phyloP scores from a whole-genome alignment of 768 basidiomycete genomes.

The Calocera cornea region DNA sequence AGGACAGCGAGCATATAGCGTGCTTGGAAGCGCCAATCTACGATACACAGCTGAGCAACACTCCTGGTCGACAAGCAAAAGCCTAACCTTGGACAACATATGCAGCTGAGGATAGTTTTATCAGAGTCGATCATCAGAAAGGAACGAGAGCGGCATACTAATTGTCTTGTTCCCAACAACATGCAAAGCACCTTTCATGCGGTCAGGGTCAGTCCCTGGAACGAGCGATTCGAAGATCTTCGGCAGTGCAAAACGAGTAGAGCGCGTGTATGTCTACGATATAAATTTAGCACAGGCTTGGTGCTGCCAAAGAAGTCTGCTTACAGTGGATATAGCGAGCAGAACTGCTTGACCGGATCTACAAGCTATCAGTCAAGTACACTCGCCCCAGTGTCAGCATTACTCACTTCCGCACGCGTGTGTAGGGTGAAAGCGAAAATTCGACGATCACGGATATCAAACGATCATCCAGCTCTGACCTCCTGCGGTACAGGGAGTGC shows the following conservation, averaged over 20 bases:
- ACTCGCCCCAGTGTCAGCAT: not conserved
- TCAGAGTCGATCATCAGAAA: not conserved
- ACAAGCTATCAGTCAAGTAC: not conserved
- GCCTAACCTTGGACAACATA: not conserved
- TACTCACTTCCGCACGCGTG: constrained; percentile 54
- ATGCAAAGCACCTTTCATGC: constrained; percentile 33
- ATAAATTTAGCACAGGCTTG: not conserved
- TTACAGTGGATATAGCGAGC: constrained; percentile 48
- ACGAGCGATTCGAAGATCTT: constrained; percentile 14
- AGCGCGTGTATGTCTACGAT: constrained; percentile 10
- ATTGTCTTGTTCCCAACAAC: constrained; percentile 45
- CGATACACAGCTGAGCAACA: not conserved
- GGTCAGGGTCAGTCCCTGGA: constrained; percentile 20
- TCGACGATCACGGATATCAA: constrained; percentile 56
- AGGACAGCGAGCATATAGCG: constrained; percentile 4
- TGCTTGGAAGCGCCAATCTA: not conserved
- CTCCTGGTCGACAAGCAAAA: not conserved
- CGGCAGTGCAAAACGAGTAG: constrained; percentile 12
- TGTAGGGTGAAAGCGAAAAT: constrained; percentile 67
- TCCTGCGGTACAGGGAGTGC: constrained; percentile 58
- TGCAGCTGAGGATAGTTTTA: not conserved
- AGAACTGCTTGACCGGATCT: constrained; percentile 60
- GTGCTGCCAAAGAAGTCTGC: constrained; percentile 21
- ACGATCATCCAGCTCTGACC: constrained; percentile 59
- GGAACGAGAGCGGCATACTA: constrained; percentile 2